Percentiles rank a stretch among this genome's conserved stretches.
Conservation (phyloP, 164 flowering plant species). For the Chimonanthus salicifolius region DNA sequence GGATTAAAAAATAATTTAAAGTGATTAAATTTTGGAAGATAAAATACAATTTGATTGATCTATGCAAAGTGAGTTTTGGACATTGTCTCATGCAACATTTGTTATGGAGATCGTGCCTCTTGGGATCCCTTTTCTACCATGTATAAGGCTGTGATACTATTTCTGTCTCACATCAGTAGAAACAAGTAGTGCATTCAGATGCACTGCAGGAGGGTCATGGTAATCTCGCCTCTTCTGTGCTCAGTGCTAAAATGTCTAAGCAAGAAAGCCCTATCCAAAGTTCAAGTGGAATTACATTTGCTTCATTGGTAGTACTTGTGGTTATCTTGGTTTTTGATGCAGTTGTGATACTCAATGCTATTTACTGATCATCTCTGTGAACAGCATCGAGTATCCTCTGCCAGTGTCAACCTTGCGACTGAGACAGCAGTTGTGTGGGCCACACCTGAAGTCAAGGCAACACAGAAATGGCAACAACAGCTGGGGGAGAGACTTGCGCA, state of each 20-base stretch:
- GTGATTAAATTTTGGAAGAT: no score
- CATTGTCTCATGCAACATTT: no score
- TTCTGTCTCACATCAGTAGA: no score
- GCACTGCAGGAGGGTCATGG: neutral
- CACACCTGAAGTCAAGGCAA: slow-evolving; percentile 60
- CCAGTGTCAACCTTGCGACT: slow-evolving; percentile 77
- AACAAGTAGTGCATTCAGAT: neutral
- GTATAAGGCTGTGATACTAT: no score
- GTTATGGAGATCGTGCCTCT: no score
- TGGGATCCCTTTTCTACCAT: no score
- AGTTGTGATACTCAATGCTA: no score
- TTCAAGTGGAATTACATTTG: neutral
- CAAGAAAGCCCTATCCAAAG: neutral
- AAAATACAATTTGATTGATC: no score
- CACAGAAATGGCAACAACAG: slow-evolving; percentile 67
- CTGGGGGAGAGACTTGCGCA: slow-evolving; percentile 86
- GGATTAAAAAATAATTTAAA: no score
- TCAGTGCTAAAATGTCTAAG: neutral
- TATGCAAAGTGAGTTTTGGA: no score
- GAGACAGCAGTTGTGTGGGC: slow-evolving; percentile 93
- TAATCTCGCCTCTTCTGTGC: neutral
- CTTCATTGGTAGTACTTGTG: neutral
- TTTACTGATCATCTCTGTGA: neutral
- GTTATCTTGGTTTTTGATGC: neutral
- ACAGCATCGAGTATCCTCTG: slow-evolving; percentile 92